These are phyloP conservation scores for Hygrophorus pudorinus DNA, from an alignment of 768 basidiomycete species.

Conservation along the genomic window DNA sequence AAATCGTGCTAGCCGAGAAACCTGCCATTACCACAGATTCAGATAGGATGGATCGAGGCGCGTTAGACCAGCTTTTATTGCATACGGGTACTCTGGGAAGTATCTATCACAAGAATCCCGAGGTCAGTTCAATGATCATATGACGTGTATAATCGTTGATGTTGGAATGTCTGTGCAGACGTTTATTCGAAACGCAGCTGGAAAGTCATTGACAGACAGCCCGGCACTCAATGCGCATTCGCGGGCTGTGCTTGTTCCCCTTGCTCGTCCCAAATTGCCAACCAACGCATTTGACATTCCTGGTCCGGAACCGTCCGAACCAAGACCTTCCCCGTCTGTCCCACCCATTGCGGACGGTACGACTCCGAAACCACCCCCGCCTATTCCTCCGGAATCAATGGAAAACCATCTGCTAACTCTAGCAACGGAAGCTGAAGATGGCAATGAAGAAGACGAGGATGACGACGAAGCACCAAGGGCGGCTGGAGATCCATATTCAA, in stretches of 20 bases:
- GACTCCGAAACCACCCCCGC: constrained; percentile 22
- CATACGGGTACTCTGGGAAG: constrained; percentile 92
- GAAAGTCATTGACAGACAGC: constrained; percentile 76
- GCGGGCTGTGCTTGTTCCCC: constrained; percentile 55
- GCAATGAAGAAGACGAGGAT: constrained; percentile 23
- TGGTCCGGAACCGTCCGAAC: constrained; percentile 57
- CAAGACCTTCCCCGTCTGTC: constrained; percentile 17
- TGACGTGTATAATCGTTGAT: constrained; percentile 1
- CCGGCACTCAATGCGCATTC: constrained; percentile 84
- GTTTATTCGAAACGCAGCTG: constrained; percentile 84
- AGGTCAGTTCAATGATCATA: constrained; percentile 35
- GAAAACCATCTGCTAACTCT: not conserved
- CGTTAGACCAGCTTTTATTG: constrained; percentile 87
- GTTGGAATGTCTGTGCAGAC: constrained; percentile 38
- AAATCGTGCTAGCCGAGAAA: constrained; percentile 88
- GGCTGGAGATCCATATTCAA: constrained; percentile 69
- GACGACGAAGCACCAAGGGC: constrained; percentile 31
- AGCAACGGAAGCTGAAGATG: constrained; percentile 14
- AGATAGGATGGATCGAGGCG: constrained; percentile 93
- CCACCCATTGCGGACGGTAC: constrained; percentile 17
- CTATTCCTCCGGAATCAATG: constrained; percentile 17
- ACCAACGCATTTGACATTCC: constrained; percentile 36
- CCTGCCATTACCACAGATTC: constrained; percentile 97
- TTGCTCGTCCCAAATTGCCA: constrained; percentile 43
- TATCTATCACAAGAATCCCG: constrained; percentile 97